phyloP scores from a whole-genome alignment of 2,329 filamentous ascomycete genomes.

The Colletotrichum truncatum region DNA sequence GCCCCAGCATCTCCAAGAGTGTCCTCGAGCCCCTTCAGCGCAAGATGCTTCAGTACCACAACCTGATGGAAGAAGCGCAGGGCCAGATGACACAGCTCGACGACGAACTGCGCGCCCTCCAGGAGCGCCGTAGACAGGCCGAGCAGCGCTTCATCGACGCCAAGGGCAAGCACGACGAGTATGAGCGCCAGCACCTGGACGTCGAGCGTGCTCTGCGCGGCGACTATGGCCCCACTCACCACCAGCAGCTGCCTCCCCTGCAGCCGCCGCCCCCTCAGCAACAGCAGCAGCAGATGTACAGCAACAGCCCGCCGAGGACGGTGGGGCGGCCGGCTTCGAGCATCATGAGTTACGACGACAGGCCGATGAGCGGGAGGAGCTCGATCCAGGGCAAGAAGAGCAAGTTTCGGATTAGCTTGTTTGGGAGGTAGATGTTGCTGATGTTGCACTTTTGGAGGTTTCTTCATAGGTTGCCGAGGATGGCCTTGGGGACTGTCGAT shows the following conservation, averaged over 20 bases:
- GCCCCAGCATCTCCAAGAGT: conserved; percentile 51
- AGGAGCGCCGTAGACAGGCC: conserved; percentile 49
- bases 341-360: conserved; percentile 28
- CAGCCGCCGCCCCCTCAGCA: conserved; percentile 4
- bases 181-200: conserved; percentile 50
- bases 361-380: conserved; percentile 28
- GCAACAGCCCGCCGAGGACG: conserved; percentile 20
- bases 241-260: neutral
- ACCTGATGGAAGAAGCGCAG: conserved; percentile 51
- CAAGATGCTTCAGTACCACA: conserved; percentile 54
- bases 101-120: conserved; percentile 50
- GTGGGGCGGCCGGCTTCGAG: conserved; percentile 18
- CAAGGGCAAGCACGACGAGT: conserved; percentile 55
- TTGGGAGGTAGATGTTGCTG: conserved; percentile 20
- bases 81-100: conserved; percentile 52
- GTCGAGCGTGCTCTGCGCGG: conserved; percentile 52
- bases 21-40: conserved; percentile 55
- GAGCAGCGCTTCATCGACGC: conserved; percentile 52
- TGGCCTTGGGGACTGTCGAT: no score
- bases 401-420: conserved; percentile 29
- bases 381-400: conserved; percentile 21
- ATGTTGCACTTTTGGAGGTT: no score
- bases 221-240: conserved; percentile 36
- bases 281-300: conserved; percentile 24
- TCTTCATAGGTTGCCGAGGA: no score